These are phyloP conservation scores for Collybia mongolica DNA, from an alignment of 768 basidiomycete species.

Conservation along the genomic window DNA sequence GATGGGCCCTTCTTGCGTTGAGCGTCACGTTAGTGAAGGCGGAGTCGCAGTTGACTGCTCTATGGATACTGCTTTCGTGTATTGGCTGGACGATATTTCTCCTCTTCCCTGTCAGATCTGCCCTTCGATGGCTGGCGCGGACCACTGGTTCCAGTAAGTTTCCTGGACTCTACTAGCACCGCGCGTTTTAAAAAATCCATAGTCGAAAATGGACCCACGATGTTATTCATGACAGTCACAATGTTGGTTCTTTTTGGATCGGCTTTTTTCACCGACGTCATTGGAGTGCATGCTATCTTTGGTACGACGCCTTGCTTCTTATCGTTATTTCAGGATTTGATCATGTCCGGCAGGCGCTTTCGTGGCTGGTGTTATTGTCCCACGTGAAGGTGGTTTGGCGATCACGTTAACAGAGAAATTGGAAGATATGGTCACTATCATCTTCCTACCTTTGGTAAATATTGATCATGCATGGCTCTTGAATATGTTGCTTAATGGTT, in stretches of 20 bases:
- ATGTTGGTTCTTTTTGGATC: constrained; percentile 80
- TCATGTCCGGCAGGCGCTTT: constrained; percentile 58
- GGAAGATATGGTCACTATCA: constrained; percentile 89
- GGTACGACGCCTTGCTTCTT: constrained; percentile 37
- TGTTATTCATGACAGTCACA: constrained; percentile 84
- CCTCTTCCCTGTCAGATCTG: constrained; percentile 60
- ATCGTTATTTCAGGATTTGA: background rate
- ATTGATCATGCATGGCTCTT: background rate
- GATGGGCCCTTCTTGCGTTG: constrained; percentile 86
- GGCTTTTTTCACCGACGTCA: constrained; percentile 90
- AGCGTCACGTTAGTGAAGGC: constrained; percentile 93
- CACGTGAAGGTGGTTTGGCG: constrained; percentile 83
- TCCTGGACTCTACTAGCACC: background rate
- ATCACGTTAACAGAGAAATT: constrained; percentile 88
- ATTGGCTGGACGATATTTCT: constrained; percentile 81
- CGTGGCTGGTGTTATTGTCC: constrained; percentile 77
- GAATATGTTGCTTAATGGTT: background rate
- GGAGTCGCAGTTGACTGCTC: constrained; percentile 73
- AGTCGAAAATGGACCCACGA: constrained; percentile 78
- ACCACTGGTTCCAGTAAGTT: constrained; percentile 67
- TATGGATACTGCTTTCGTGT: constrained; percentile 82
- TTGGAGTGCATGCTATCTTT: constrained; percentile 91
- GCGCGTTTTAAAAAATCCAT: constrained; percentile 2
- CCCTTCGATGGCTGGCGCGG: constrained; percentile 68
- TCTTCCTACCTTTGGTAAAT: constrained; percentile 79